A percentile compares a stretch with the other conserved stretches of the same genome.
phyloP scores from a whole-genome alignment of 169 alveolate genomes.

The Cryptosporidium ubiquitum region DNA sequence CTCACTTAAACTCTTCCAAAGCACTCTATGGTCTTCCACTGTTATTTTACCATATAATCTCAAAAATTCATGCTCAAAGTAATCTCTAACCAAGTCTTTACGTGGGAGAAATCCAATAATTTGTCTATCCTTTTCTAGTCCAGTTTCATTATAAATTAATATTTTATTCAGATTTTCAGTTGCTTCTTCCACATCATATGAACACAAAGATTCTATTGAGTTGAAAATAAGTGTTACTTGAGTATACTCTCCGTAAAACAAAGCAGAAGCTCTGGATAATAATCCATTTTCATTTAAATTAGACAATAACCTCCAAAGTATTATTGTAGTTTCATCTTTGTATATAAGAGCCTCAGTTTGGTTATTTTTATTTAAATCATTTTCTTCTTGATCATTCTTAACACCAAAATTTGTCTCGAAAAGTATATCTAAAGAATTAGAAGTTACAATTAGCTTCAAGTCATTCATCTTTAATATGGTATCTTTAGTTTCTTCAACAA shows the following conservation, averaged over 20 bases:
- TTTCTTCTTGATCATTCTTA: too few species aligned
- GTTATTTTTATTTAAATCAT: neutral
- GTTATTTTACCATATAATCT: neutral
- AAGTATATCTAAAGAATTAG: neutral
- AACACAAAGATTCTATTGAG: neutral
- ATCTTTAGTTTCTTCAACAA: neutral
- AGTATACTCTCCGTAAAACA: constrained; percentile 37
- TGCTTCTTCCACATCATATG: constrained; percentile 1
- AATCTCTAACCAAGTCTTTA: neutral
- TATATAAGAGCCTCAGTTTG: neutral
- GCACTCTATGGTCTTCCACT: constrained; percentile 10
- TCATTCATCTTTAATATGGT: neutral
- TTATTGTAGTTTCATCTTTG: constrained; percentile 38
- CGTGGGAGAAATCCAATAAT: constrained; percentile 1
- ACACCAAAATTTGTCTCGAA: neutral
- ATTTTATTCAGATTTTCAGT: neutral
- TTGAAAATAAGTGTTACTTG: constrained; percentile 19
- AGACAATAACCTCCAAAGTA: constrained; percentile 42
- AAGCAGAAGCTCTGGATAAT: neutral
- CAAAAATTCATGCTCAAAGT: constrained; percentile 50
- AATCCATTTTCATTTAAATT: neutral
- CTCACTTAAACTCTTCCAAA: constrained; percentile 20
- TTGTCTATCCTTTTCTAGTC: neutral
- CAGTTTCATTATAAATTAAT: neutral
- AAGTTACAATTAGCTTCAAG: neutral